Evolutionary conservation across 306 rosid species (phyloP).

Genomic region (Calophaca sinica): DNA sequence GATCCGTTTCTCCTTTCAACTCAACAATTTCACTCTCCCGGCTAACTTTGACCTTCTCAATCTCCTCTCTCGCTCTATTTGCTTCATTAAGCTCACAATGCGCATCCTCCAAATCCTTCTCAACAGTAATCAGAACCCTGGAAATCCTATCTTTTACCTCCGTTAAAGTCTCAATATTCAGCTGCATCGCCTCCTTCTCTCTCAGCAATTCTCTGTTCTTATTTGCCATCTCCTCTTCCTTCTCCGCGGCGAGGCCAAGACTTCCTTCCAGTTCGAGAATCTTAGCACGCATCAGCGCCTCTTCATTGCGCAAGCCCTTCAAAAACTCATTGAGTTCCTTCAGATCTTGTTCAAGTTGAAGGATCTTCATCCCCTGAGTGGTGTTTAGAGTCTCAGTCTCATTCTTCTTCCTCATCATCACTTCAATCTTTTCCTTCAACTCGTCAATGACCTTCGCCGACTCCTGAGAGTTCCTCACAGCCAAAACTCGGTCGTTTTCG

Average conservation of each 20-base stretch:
- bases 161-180: slow-evolving; percentile 47
- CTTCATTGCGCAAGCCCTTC: slow-evolving; percentile 40
- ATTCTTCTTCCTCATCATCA: slow-evolving; percentile 51
- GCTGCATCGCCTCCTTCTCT: slow-evolving; percentile 59
- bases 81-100: slow-evolving; percentile 48
- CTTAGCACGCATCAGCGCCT: slow-evolving; percentile 36
- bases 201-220: slow-evolving; percentile 46
- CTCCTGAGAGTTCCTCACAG: slow-evolving; percentile 45
- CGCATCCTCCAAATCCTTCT: slow-evolving; percentile 46
- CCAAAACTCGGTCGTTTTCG: slow-evolving; percentile 52
- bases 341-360: slow-evolving; percentile 53
- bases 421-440: slow-evolving; percentile 53
- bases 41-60: slow-evolving; percentile 50
- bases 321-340: slow-evolving; percentile 42
- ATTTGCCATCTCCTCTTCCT: slow-evolving; percentile 48
- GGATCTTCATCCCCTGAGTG: slow-evolving; percentile 34
- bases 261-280: slow-evolving; percentile 49
- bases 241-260: slow-evolving; percentile 45
- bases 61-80: slow-evolving; percentile 43
- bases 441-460: slow-evolving; percentile 38
- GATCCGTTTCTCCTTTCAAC: slow-evolving; percentile 46
- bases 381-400: slow-evolving; percentile 47
- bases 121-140: slow-evolving; percentile 36
- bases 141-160: slow-evolving; percentile 31
- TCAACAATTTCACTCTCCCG: slow-evolving; percentile 50